Conservation (phyloP, 371 early-diverging fungal species). For the Actinomucor elegans region DNA sequence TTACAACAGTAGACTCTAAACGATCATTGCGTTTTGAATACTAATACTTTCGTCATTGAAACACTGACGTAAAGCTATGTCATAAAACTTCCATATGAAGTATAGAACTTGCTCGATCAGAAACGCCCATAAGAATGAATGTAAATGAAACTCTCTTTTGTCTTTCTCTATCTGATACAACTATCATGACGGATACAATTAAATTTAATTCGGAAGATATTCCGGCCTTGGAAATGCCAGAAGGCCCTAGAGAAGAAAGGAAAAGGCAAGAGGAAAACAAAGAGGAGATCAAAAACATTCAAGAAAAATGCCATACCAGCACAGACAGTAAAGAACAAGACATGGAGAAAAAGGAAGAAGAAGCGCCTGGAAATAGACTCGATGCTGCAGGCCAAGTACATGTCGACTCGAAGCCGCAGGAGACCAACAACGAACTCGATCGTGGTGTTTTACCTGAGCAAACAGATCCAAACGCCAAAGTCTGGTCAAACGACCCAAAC, state of each 20-base stretch:
- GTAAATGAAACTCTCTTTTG: neutral
- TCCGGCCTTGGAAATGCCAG: neutral
- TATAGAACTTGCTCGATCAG: neutral
- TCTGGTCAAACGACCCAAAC: slow-evolving; percentile 14
- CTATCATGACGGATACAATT: slow-evolving; percentile 4
- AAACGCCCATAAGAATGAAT: neutral
- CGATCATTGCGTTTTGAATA: too few relatives aligned
- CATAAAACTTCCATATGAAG: slow-evolving; percentile 1
- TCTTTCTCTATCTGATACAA: neutral
- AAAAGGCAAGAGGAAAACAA: slow-evolving; percentile 10
- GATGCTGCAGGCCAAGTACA: slow-evolving; percentile 18
- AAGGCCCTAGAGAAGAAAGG: slow-evolving; percentile 6
- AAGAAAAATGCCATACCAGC: neutral
- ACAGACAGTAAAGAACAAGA: slow-evolving; percentile 2
- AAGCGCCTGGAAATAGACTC: slow-evolving; percentile 19
- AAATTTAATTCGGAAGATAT: slow-evolving; percentile 6
- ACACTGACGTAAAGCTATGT: slow-evolving; percentile 13
- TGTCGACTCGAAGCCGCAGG: neutral
- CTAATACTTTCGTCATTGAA: too few relatives aligned
- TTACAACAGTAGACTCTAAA: too few relatives aligned
- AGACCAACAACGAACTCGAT: neutral
- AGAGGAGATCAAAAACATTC: slow-evolving; percentile 13
- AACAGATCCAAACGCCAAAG: slow-evolving; percentile 2
- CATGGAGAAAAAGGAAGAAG: neutral
- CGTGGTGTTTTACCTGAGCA: slow-evolving; percentile 3